Evolutionary conservation across 805 yeast genomes (phyloP).

Genomic region (Lachancea meyersii): DNA sequence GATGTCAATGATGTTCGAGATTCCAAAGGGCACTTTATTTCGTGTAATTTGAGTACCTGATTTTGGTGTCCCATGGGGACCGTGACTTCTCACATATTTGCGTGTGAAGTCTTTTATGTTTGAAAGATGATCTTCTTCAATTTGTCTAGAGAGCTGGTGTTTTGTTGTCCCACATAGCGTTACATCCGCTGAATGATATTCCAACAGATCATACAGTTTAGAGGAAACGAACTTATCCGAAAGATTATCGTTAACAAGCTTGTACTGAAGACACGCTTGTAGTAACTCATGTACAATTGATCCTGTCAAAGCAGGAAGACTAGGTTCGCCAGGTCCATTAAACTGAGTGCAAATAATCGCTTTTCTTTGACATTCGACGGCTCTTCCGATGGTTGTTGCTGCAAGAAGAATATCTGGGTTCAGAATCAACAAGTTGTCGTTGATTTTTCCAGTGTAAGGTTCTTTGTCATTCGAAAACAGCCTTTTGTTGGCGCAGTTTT

Average conservation of each 20-base stretch:
- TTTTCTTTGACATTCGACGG: slow-evolving; percentile 65
- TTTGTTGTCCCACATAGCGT: slow-evolving; percentile 48
- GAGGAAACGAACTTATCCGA: slow-evolving; percentile 26
- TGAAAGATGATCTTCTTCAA: slow-evolving; percentile 42
- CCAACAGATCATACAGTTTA: slow-evolving; percentile 37
- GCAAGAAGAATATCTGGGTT: slow-evolving; percentile 79
- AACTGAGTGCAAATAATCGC: slow-evolving; percentile 56
- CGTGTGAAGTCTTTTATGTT: slow-evolving; percentile 50
- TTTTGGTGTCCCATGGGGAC: too few species aligned
- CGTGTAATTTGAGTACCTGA: slow-evolving; percentile 16
- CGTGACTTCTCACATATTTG: slow-evolving; percentile 35
- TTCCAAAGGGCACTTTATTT: slow-evolving; percentile 24
- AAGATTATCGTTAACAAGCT: slow-evolving; percentile 22
- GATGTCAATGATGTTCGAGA: slow-evolving; percentile 64
- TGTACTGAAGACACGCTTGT: slow-evolving; percentile 41
- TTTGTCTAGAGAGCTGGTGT: slow-evolving; percentile 38
- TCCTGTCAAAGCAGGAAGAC: slow-evolving; percentile 71
- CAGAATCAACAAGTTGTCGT: slow-evolving; percentile 61
- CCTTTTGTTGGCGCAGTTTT: slow-evolving; percentile 22
- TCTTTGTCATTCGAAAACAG: slow-evolving; percentile 28
- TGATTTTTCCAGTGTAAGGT: slow-evolving; percentile 26
- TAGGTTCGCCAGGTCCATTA: slow-evolving; percentile 56
- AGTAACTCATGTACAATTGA: slow-evolving; percentile 73
- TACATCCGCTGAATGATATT: slow-evolving; percentile 43
- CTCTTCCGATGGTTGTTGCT: slow-evolving; percentile 75